Percentiles rank a stretch among this genome's conserved stretches.
Conservation (phyloP, 176 grass and related monocot species). For the Avena insularis region DNA sequence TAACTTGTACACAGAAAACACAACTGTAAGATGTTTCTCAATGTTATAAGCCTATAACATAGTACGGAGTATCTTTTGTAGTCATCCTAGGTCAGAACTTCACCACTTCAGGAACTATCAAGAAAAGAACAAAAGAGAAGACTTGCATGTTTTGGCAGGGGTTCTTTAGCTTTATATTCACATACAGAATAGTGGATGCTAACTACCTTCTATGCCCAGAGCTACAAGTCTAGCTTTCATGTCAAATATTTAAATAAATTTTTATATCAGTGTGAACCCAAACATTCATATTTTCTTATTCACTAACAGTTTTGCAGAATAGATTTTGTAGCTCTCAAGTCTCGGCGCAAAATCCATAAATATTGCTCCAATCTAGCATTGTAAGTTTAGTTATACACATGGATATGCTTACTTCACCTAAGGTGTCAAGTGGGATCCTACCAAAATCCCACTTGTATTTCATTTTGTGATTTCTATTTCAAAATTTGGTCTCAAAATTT, state of each 20-base stretch:
- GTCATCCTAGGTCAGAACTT: slow-evolving; percentile 19
- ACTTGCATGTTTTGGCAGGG: slow-evolving; percentile 16
- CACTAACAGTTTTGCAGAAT: not conserved
- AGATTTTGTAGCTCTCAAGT: not conserved
- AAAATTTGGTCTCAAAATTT: no score
- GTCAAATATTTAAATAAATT: slow-evolving; percentile 3
- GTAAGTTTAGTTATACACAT: slow-evolving; percentile 26
- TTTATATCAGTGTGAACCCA: slow-evolving; percentile 13
- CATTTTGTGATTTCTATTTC: no score
- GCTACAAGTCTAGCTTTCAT: slow-evolving; percentile 20
- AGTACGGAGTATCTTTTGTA: slow-evolving; percentile 4
- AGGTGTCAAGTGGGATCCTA: no score
- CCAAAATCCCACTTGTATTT: no score
- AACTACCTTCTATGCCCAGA: slow-evolving; percentile 31
- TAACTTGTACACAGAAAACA: slow-evolving; percentile 44
- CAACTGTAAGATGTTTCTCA: not conserved
- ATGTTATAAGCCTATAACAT: not conserved
- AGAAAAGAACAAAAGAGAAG: slow-evolving; percentile 13
- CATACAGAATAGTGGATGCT: slow-evolving; percentile 19
- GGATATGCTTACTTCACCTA: not conserved
- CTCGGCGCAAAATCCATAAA: slow-evolving; percentile 22
- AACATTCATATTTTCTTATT: not conserved
- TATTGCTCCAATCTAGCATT: slow-evolving; percentile 25
- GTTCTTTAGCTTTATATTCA: slow-evolving; percentile 5
- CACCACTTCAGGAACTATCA: slow-evolving; percentile 29